Conservation (phyloP, 768 basidiomycete genomes). For the Macrolepiota dolichaula region DNA sequence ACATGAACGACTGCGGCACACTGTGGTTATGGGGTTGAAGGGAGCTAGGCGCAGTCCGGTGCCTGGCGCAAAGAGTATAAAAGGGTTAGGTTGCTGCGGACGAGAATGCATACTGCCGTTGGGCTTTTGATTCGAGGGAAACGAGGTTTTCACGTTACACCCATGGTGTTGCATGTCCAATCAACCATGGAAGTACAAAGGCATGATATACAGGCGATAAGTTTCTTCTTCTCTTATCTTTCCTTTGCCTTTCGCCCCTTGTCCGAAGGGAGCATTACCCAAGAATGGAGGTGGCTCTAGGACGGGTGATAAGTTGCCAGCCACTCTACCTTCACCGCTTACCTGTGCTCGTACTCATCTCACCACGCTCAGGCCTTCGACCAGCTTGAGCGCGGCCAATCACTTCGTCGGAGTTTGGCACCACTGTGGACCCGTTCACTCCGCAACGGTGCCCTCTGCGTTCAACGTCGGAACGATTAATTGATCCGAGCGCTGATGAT, state of each 20-base stretch:
- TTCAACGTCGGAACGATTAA: too few species aligned
- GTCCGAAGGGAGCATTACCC: conserved; percentile 36
- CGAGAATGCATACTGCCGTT: background rate
- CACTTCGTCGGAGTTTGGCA: too few species aligned
- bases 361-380: too few species aligned
- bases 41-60: background rate
- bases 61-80: background rate
- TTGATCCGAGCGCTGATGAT: too few species aligned
- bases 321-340: too few species aligned
- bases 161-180: background rate
- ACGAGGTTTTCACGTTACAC: background rate
- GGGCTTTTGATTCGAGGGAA: too few species aligned
- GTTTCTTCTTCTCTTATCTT: conserved; percentile 2
- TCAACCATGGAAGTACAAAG: background rate
- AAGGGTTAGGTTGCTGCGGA: background rate
- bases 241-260: background rate
- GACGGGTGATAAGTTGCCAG: too few species aligned
- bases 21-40: background rate
- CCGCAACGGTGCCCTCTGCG: too few species aligned
- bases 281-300: too few species aligned
- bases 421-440: too few species aligned
- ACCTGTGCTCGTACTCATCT: too few species aligned
- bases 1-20: background rate
- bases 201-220: conserved; percentile 13
- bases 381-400: too few species aligned